Evolutionary conservation across 345 rosid genomes (phyloP).

Genomic region (Melastoma malabathricum): DNA sequence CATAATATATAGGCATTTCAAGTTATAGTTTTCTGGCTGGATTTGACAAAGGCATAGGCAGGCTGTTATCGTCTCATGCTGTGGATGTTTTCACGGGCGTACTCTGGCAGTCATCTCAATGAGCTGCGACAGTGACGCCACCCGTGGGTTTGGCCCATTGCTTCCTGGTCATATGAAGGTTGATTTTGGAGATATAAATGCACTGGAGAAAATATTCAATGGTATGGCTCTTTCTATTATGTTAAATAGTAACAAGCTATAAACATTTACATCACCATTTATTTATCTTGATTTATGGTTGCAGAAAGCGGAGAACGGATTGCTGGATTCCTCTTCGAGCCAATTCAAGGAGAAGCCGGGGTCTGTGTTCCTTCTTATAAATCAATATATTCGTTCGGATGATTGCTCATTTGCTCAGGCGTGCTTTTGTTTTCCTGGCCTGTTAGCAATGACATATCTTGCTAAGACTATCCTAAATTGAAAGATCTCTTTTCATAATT

Average conservation of each 20-base stretch:
- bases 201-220: slow-evolving; percentile 64
- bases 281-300: neutral
- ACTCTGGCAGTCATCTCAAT: slow-evolving; percentile 84
- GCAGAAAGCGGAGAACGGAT: slow-evolving; percentile 60
- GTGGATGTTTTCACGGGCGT: slow-evolving; percentile 99
- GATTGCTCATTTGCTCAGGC: too few species aligned
- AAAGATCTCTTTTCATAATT: neutral
- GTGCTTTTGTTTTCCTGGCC: too few species aligned
- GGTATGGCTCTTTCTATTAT: slow-evolving; percentile 21
- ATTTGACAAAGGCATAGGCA: slow-evolving; percentile 16
- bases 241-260: neutral
- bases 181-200: slow-evolving; percentile 70
- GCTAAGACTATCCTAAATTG: neutral
- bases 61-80: slow-evolving; percentile 88
- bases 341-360: slow-evolving; percentile 99
- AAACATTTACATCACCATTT: neutral
- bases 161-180: slow-evolving; percentile 86
- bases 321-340: slow-evolving; percentile 93
- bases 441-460: too few species aligned
- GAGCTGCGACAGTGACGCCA: slow-evolving; percentile 99
- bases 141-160: slow-evolving; percentile 86
- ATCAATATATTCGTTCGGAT: too few species aligned
- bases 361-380: slow-evolving; percentile 25
- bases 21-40: slow-evolving; percentile 4
- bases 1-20: too few species aligned